Percentiles rank a stretch among this genome's conserved stretches.
Evolutionary conservation across 2,329 filamentous ascomycete species (phyloP).

Genomic region (Monilinia fructigena): DNA sequence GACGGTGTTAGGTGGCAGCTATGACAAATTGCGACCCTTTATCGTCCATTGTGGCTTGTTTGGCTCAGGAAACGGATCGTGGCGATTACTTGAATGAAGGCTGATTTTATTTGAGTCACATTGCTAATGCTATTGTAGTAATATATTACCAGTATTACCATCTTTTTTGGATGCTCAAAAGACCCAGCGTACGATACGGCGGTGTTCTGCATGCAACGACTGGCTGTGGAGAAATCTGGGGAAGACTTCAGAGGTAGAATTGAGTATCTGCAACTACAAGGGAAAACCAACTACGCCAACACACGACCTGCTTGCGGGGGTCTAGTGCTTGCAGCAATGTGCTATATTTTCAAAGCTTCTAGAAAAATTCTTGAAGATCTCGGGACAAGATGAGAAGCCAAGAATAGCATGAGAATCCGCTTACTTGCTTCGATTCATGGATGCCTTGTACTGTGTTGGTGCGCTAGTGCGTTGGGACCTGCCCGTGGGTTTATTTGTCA

Average conservation of each 20-base stretch:
- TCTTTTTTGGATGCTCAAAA: neutral
- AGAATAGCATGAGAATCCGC: neutral
- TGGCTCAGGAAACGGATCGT: neutral
- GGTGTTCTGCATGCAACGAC: neutral
- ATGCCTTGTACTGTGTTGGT: no score
- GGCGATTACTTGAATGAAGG: no score
- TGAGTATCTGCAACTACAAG: neutral
- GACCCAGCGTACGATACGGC: neutral
- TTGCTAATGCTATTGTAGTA: neutral
- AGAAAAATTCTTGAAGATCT: neutral
- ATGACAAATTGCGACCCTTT: neutral
- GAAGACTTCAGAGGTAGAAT: conserved; percentile 1
- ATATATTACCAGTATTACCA: neutral
- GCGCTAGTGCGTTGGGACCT: no score
- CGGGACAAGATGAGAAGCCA: neutral
- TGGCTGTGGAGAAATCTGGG: conserved; percentile 5
- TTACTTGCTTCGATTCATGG: no score
- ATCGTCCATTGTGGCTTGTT: neutral
- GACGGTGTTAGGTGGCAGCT: neutral
- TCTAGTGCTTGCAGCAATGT: neutral
- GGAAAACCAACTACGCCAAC: neutral
- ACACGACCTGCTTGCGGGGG: conserved; percentile 4
- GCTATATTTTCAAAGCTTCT: neutral
- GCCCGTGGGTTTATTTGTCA: neutral
- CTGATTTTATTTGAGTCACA: neutral